phyloP scores from a whole-genome alignment of 2,329 filamentous ascomycete genomes.

The Exophiala dermatitidis region DNA sequence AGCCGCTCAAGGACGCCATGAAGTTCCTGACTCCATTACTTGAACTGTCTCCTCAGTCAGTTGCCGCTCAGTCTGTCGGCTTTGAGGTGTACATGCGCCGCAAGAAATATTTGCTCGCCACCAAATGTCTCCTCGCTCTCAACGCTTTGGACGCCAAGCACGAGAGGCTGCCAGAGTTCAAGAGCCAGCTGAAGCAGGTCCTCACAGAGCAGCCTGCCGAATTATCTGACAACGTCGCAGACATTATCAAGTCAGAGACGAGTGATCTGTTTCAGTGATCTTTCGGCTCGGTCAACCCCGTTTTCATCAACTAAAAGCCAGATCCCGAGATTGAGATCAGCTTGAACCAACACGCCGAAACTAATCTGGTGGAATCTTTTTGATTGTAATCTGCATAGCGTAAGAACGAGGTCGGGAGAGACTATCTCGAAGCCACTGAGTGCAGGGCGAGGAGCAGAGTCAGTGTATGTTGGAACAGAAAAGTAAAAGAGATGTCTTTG shows the following conservation, averaged over 20 bases:
- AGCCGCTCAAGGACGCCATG: constrained; percentile 77
- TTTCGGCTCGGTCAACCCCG: neutral
- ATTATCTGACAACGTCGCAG: constrained; percentile 53
- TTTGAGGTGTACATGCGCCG: constrained; percentile 84
- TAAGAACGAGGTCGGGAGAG: no score
- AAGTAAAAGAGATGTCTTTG: no score
- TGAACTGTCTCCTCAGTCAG: constrained; percentile 70
- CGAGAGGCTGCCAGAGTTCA: constrained; percentile 68
- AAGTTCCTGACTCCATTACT: constrained; percentile 78
- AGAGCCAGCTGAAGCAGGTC: constrained; percentile 59
- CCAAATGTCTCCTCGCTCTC: constrained; percentile 75
- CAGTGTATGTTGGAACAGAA: no score
- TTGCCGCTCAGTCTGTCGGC: constrained; percentile 74
- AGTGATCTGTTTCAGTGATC: constrained; percentile 9
- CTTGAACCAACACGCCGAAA: no score
- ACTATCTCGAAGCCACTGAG: no score
- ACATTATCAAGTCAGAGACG: constrained; percentile 16
- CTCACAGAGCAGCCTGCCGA: constrained; percentile 52
- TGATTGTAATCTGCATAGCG: no score
- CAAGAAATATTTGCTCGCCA: constrained; percentile 83
- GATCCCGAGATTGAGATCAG: neutral
- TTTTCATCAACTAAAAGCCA: neutral
- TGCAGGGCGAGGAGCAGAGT: no score
- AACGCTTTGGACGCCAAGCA: constrained; percentile 61
- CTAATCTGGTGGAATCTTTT: no score